Base-by-base conservation (phyloP, 192 early-diverging fungal species). In the Coemansia sp. region DNA sequence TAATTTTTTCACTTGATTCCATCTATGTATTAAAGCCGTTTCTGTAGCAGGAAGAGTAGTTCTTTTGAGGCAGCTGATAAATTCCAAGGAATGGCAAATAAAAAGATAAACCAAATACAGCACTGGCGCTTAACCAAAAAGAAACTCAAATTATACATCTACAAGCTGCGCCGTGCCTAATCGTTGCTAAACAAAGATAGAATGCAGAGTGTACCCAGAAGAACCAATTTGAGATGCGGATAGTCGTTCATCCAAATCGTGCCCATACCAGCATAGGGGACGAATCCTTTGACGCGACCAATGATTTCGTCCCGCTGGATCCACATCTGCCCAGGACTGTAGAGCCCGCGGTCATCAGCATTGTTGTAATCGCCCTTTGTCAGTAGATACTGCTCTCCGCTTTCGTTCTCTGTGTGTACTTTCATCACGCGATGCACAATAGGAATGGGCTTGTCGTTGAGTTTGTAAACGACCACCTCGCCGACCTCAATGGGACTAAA, bases 321-420 rank as follows among this genome's bases (percentile, higher is more conserved):
- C 96, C 96, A 98, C 85, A 94, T 85, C 82, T 94, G 92, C 8
- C 89, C 87, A 26, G 68, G 74, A 69, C 87, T 89, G 67, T 97
- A 97, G 26, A 99, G 75, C 18, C 87, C 95, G 20, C 97, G 89
- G 74, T 99, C 97, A 75, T 99, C 93, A 0, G 81, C 84, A 31
- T 69, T 73, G 76, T 99, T 99, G 77, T 95, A 92, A 81, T 99
- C 97, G 48, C 97, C 97, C 85, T 99, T 99, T 29, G 97, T 99
- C 70, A 98, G 74, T 45, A 99, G 70, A 64, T 80, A 88, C 75
- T 98, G 94, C 61, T 89, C 89, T 0, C 87, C 90, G n/a, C 87
- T 88, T 15, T 84, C 70, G 33, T n/a, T 67, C n/a, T 84, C 87
- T 53, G 91, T 89, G 72, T 99, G 97, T 25, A 97, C 81, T 77